phyloP scores from a whole-genome alignment of 768 basidiomycete genomes.

The Xanthoconium purpureum region DNA sequence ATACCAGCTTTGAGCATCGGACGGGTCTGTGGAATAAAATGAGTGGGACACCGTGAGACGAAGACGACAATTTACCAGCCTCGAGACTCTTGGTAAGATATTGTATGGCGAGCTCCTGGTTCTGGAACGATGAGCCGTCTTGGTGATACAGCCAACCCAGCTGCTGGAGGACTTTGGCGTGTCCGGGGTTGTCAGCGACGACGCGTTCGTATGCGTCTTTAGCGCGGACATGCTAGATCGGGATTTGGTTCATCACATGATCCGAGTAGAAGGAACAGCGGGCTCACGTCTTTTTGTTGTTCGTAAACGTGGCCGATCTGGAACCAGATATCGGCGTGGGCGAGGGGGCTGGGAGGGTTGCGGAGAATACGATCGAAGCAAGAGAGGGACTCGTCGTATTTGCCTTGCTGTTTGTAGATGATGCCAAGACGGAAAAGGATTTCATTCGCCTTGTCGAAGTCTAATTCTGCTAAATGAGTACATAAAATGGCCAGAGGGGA shows the following conservation, averaged over 20 bases:
- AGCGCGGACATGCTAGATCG: slow-evolving; percentile 72
- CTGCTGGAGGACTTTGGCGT: slow-evolving; percentile 97
- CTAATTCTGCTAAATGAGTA: slow-evolving; percentile 42
- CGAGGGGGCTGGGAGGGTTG: slow-evolving; percentile 92
- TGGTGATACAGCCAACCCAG: slow-evolving; percentile 98
- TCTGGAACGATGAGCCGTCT: slow-evolving; percentile 90
- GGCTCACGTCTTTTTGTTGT: slow-evolving; percentile 89
- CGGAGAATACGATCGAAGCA: slow-evolving; percentile 97
- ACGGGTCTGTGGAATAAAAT: slow-evolving; percentile 58
- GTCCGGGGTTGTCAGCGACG: slow-evolving; percentile 85
- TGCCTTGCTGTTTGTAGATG: slow-evolving; percentile 98
- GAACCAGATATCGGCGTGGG: slow-evolving; percentile 99
- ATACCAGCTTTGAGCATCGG: slow-evolving; percentile 99
- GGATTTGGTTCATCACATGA: slow-evolving; percentile 10
- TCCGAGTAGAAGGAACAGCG: not conserved
- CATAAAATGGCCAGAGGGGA: slow-evolving; percentile 17
- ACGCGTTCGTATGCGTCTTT: slow-evolving; percentile 97
- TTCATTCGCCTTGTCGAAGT: slow-evolving; percentile 98
- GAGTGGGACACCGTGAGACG: not conserved
- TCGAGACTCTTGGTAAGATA: slow-evolving; percentile 95
- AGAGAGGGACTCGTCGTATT: slow-evolving; percentile 81
- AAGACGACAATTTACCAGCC: slow-evolving; percentile 59
- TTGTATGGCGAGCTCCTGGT: slow-evolving; percentile 90
- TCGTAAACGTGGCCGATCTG: slow-evolving; percentile 99
- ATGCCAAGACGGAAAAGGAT: slow-evolving; percentile 97